phyloP scores from a whole-genome alignment of 78 protist genomes.

The Polysphondylium violaceum region DNA sequence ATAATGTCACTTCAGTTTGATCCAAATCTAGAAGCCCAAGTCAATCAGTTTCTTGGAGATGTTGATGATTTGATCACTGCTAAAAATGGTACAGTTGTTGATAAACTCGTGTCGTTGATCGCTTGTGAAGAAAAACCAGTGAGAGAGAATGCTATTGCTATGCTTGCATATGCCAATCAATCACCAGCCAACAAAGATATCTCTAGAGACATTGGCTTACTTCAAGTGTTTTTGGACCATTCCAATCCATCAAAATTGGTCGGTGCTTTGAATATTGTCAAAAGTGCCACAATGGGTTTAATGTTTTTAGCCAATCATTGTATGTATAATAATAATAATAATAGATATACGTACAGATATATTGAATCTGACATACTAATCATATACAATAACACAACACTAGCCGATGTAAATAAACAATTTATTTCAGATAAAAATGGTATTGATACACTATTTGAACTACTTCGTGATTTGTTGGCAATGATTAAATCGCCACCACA shows the following conservation, averaged over 20 bases:
- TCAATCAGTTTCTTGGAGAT: constrained; percentile 60
- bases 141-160: constrained; percentile 27
- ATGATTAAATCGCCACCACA: constrained; percentile 56
- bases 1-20: constrained; percentile 38
- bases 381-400: too few species aligned
- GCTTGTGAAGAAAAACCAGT: constrained; percentile 49
- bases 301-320: constrained; percentile 70
- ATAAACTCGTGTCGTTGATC: constrained; percentile 20
- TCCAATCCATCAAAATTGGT: constrained; percentile 14
- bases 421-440: constrained; percentile 29
- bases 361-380: too few species aligned
- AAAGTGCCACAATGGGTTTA: constrained; percentile 64
- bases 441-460: constrained; percentile 32
- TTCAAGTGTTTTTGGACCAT: constrained; percentile 13
- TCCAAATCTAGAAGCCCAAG: constrained; percentile 40
- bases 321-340: background rate
- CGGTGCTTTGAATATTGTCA: constrained; percentile 23
- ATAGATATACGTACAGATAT: too few species aligned
- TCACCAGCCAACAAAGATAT: constrained; percentile 55
- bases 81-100: constrained; percentile 20
- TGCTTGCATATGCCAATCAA: constrained; percentile 74
- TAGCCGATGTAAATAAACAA: constrained; percentile 69
- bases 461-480: constrained; percentile 31
- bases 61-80: constrained; percentile 50
- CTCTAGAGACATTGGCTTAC: constrained; percentile 54